Evolutionary conservation across 139 green algal species (phyloP), one percentile per base, ranked within the genome.

Genomic region (Closterium sp.): DNA sequence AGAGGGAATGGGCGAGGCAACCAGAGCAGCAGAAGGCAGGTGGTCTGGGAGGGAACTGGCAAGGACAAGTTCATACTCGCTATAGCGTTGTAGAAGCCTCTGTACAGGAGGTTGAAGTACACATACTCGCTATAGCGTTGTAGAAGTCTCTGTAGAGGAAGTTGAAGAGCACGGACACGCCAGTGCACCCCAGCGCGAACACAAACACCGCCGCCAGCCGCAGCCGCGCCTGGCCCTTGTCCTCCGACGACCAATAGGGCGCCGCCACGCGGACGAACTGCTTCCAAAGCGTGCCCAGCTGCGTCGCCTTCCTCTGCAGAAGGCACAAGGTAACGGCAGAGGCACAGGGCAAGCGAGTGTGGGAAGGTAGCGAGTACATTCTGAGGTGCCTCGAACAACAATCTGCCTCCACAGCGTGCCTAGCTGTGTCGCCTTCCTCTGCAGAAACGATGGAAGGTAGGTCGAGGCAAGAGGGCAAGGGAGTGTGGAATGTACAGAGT

Each of bases 131-230:
- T 43, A 99, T 90, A 2, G 98, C 97, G 38, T 99, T 99, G 96
- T 98, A 99, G 55, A 99, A 99, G 96, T 99, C 98, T 31, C 98
- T 95, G n/a, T 97, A 97, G 33, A 99, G 95, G 92, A 98, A 99
- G 94, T 97, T 99, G 96, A 99, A 99, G 7, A 96, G 31, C 32
- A 99, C 98, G 93, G 85, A 94, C 81, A 96, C 90, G 87, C 96
- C 98, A 31, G 98, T 99, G n/a, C 97, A 98, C 64, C 94, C 97
- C 34, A 99, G 93, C 4, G 98, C 99, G 9, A 99, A 95, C 6
- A 92, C 96, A 33, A 99, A 94, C 34, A 99, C 97, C 23, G 94
- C 96, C 8, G 95, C 97, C 34, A 99, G 95, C 43, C 94, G 94
- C 86, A 76, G 23, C 21, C 89, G 84, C 31, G 92, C 89, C 89